phyloP scores from a whole-genome alignment of 768 basidiomycete genomes.

The Lactifluus pinguis region DNA sequence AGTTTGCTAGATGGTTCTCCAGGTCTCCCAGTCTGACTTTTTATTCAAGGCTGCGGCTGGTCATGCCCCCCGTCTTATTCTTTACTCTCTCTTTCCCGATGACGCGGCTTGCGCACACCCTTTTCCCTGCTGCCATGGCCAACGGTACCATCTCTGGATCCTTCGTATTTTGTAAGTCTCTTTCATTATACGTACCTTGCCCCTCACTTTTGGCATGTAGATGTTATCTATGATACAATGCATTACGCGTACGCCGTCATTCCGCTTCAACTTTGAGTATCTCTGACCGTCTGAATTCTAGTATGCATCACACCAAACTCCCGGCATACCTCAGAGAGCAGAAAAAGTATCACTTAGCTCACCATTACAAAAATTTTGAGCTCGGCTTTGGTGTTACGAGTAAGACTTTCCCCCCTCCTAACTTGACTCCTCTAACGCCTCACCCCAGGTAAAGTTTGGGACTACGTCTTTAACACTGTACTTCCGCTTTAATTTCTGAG shows the following conservation, averaged over 20 bases:
- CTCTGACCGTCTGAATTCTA: constrained; percentile 23
- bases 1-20: constrained; percentile 20
- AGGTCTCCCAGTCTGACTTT: constrained; percentile 2
- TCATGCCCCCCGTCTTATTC: constrained; percentile 94
- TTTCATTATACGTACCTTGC: not conserved
- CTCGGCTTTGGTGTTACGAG: constrained; percentile 96
- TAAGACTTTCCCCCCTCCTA: constrained; percentile 24
- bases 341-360: constrained; percentile 97
- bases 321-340: constrained; percentile 81
- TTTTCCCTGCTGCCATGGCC: constrained; percentile 80
- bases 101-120: constrained; percentile 67
- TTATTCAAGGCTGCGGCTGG: constrained; percentile 64
- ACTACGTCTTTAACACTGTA: constrained; percentile 80
- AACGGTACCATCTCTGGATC: constrained; percentile 87
- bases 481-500: constrained; percentile 43
- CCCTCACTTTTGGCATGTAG: constrained; percentile 29
- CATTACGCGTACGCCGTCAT: constrained; percentile 67
- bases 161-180: constrained; percentile 57
- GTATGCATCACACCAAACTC: constrained; percentile 78
- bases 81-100: constrained; percentile 70
- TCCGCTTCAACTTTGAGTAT: not conserved
- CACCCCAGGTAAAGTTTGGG: constrained; percentile 80
- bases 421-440: constrained; percentile 1
- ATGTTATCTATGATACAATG: constrained; percentile 82
- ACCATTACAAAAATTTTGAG: constrained; percentile 98